Base-by-base conservation (phyloP, 2,329 filamentous ascomycete species). In the Xylaria digitata region DNA sequence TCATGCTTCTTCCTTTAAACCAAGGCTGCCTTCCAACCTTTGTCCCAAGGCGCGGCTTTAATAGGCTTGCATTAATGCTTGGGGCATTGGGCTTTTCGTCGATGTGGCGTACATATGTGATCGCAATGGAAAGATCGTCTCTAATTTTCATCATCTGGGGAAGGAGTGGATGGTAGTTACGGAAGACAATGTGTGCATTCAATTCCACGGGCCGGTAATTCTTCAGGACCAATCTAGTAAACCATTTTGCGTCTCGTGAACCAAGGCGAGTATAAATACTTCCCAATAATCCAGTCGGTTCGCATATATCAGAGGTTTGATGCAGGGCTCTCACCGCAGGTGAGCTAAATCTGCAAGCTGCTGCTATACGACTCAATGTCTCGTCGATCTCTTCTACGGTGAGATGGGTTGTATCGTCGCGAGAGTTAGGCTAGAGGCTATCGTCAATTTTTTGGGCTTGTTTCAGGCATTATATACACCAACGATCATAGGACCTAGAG, bases 171-270 rank as follows among this genome's bases (percentile, higher is more conserved):
- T 97, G 90, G 59, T 90, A 91, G 19, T 82, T 83, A 13, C 81
- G 80, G 53, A 92, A 83, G 0, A 92, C 79, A 19, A 85, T 77
- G 1, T 78, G 70, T 6, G 82, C 79, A 23, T 93, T 87, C 1
- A 96, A 75, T 1, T 85, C 76, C 0, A 94, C 82, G 0, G 91
- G 90, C n/a, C 85, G 83, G 66, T 90, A 92, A 69, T 90, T 86
- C 75, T 96, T 96, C 32, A 97, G 81, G 6, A 97, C 83, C 34
- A 97, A 82, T 3, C 94, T 86, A 0, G 92, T 92, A 11, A 97
- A 84, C 94, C 94, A 97, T 79, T 97, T 97, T 3, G 90, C 91
- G 75, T 97, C 92, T 49, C 83, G 82, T 2, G 92, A 87, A 52
- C 83, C 82, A 9, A 93, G 75, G 7, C 87, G 85, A 34, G 79